Percentiles rank a stretch among this genome's conserved stretches.
phyloP scores from a whole-genome alignment of 2,329 filamentous ascomycete genomes.

The Furcasterigmium furcatum region DNA sequence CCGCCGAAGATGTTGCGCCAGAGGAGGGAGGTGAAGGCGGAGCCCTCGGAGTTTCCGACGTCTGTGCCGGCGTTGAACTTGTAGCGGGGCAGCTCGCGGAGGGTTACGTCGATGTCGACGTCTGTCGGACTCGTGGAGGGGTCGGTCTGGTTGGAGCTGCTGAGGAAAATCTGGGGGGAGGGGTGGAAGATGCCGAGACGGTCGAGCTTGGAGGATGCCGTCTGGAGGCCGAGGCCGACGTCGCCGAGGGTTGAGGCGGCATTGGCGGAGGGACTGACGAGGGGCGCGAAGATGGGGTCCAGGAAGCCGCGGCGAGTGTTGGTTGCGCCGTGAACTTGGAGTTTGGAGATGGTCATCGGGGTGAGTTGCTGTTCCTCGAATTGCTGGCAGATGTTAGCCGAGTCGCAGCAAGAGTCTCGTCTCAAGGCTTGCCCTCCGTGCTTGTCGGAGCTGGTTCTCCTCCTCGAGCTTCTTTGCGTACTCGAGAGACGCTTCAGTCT shows the following conservation, averaged over 20 bases:
- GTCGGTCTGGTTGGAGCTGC: slow-evolving; percentile 67
- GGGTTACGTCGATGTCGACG: slow-evolving; percentile 77
- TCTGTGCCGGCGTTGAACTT: slow-evolving; percentile 94
- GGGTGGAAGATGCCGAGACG: slow-evolving; percentile 90
- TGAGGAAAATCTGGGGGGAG: slow-evolving; percentile 77
- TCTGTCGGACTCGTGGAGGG: slow-evolving; percentile 71
- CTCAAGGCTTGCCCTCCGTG: slow-evolving; percentile 27
- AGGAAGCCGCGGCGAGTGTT: slow-evolving; percentile 85
- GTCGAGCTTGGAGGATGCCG: slow-evolving; percentile 70
- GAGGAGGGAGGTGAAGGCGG: slow-evolving; percentile 82
- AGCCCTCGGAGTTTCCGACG: slow-evolving; percentile 89
- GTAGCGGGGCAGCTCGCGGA: slow-evolving; percentile 79
- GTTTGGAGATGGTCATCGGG: slow-evolving; percentile 82
- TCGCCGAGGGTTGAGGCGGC: slow-evolving; percentile 75
- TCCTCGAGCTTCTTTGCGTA: slow-evolving; percentile 32
- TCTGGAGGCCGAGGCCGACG: slow-evolving; percentile 69
- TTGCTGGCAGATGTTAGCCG: slow-evolving; percentile 8
- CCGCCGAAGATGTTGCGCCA: slow-evolving; percentile 94
- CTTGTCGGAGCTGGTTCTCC: slow-evolving; percentile 33
- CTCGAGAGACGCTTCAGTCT: slow-evolving; percentile 32
- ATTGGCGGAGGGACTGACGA: slow-evolving; percentile 67
- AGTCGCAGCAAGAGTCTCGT: slow-evolving; percentile 7
- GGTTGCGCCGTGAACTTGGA: slow-evolving; percentile 77
- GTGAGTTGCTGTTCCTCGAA: slow-evolving; percentile 70
- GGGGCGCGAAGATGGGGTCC: slow-evolving; percentile 72